Percentiles rank a stretch among this genome's conserved stretches.
Evolutionary conservation across 108 stramenopile species (phyloP).

Genomic region (Nitzschia palea): DNA sequence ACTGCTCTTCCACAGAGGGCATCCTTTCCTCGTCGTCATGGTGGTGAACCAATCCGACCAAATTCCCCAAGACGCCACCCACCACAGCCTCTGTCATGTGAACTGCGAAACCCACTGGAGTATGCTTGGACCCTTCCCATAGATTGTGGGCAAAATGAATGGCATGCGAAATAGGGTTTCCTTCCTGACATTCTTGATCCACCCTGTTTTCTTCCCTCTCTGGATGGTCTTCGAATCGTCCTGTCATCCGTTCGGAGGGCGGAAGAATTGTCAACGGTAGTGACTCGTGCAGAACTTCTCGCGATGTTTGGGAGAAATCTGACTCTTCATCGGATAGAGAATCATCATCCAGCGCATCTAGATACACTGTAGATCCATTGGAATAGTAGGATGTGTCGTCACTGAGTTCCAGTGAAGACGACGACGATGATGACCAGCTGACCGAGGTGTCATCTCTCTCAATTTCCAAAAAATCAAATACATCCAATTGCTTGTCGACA

Average conservation of each 20-base stretch:
- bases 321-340: not conserved
- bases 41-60: not conserved
- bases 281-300: no score
- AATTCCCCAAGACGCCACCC: not conserved
- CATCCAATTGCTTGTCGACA: constrained; percentile 1
- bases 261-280: no score
- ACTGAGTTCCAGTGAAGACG: not conserved
- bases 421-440: not conserved
- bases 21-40: no score
- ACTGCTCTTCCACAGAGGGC: no score
- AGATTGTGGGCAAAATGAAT: not conserved
- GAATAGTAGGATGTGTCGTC: not conserved
- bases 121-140: constrained; percentile 2
- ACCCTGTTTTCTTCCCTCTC: no score
- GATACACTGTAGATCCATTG: not conserved
- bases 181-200: no score
- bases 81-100: not conserved
- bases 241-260: no score
- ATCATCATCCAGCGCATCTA: not conserved
- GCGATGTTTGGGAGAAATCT: no score
- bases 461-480: not conserved
- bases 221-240: no score
- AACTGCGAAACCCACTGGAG: not conserved
- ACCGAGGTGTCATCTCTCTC: constrained; percentile 1
- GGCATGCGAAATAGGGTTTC: not conserved